These are phyloP conservation scores for Arbutus unedo DNA, from an alignment of 148 eudicot genomes.

Conservation along the genomic window DNA sequence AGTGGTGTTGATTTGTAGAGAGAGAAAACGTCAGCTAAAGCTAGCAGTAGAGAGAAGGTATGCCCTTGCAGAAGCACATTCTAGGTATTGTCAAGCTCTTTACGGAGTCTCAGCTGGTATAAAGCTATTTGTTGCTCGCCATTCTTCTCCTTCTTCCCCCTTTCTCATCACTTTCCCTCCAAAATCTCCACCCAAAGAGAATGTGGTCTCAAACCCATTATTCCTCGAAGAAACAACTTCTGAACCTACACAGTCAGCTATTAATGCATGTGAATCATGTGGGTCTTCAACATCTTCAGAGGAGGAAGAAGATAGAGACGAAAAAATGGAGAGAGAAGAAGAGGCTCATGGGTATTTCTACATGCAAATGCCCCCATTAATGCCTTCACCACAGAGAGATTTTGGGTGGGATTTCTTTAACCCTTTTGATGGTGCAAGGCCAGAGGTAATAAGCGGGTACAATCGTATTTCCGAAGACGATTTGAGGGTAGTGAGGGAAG, in stretches of 20 bases:
- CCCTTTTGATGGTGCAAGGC: conserved; percentile 61
- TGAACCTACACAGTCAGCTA: conserved; percentile 45
- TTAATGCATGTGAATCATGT: conserved; percentile 29
- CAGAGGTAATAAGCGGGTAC: conserved; percentile 46
- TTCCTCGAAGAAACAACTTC: conserved; percentile 63
- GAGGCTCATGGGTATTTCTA: conserved; percentile 53
- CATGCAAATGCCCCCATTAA: conserved; percentile 56
- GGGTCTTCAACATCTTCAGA: conserved; percentile 31
- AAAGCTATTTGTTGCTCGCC: conserved; percentile 76
- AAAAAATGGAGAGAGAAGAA: conserved; percentile 20
- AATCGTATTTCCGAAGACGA: conserved; percentile 51
- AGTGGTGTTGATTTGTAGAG: conserved; percentile 80
- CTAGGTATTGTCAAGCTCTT: conserved; percentile 69
- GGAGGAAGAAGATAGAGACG: conserved; percentile 30
- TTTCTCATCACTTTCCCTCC: conserved; percentile 76
- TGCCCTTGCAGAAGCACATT: conserved; percentile 82
- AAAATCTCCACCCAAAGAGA: conserved; percentile 41
- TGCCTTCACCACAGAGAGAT: conserved; percentile 75
- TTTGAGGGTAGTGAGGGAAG: conserved; percentile 70
- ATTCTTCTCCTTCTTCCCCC: conserved; percentile 73
- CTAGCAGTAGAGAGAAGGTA: conserved; percentile 82
- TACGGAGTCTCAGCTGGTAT: conserved; percentile 85
- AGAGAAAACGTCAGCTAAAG: conserved; percentile 70
- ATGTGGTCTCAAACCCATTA: conserved; percentile 68
- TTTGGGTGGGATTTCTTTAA: conserved; percentile 97